Base-by-base conservation (phyloP, 208 protist genomes). In the Crithidia acanthocephali region DNA sequence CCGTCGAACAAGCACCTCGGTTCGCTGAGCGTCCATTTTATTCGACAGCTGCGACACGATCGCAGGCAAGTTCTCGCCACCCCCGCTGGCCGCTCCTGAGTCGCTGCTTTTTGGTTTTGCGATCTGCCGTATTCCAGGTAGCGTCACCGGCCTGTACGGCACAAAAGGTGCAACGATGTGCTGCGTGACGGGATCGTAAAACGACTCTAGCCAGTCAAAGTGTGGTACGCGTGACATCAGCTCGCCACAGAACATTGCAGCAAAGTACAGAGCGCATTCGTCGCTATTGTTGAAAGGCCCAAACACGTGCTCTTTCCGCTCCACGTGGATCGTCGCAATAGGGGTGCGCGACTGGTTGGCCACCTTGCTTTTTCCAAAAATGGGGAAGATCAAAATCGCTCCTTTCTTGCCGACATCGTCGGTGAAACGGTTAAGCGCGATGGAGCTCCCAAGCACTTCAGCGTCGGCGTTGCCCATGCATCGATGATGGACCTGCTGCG, bases 171-270 rank as follows among this genome's bases (percentile, higher is more conserved):
- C 76, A 22, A 95, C 64, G 51, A 94, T 93, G 66, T 95, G 92
- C 70, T 95, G 92, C 2, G 92, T 93, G 7, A 85, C 80, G 2
- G 92, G 92, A 63, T 97, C 88, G 72, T 92, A 94, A 78, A 94
- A 95, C 25, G 77, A 77, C 23, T 86, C 77, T 7, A 91, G 51
- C 79, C 87, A 95, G 60, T 93, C 85, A 61, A 97, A 72, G 64
- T 88, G 80, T 15, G 84, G 83, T 61, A 94, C 81, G 25, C 86
- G 76, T 0, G 84, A 80, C 86, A 97, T 88, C 8, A 97, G 56
- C 57, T 92, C 85, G 15, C 87, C 86, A 60, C 92, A 89, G 28
- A 95, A 70, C 44, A 81, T 66, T 11, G 89, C 55, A 16, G 86
- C 81, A 53, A 83, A 80, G 28, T 91, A 83, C 48, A 92, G 59